Conservation (phyloP, 2,329 filamentous ascomycete species). For the Curvularia lunata region DNA sequence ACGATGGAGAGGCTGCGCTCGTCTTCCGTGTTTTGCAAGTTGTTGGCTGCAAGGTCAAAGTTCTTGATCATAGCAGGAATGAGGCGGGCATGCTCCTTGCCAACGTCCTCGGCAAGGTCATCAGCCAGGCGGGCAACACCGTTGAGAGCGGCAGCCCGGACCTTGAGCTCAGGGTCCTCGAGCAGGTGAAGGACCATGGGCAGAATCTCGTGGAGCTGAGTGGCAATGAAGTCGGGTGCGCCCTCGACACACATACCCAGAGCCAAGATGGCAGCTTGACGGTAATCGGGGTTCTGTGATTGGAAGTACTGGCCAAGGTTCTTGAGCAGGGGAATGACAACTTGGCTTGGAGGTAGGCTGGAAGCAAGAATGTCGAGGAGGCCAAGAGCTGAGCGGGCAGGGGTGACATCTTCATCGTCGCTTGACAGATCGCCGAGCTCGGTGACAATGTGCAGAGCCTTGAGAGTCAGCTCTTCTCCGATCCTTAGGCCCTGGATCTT, state of each 20-base stretch:
- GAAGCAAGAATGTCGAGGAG: constrained; percentile 88
- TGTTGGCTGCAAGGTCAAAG: constrained; percentile 77
- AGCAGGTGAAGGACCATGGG: constrained; percentile 84
- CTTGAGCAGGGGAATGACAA: constrained; percentile 89
- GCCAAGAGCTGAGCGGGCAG: constrained; percentile 81
- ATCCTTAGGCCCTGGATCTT: constrained; percentile 92
- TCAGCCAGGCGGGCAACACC: constrained; percentile 90
- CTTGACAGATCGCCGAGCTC: constrained; percentile 77
- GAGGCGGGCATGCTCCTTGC: constrained; percentile 81
- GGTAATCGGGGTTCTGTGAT: constrained; percentile 75
- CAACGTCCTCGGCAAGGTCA: constrained; percentile 89
- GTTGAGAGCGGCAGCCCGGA: constrained; percentile 85
- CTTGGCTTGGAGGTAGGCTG: constrained; percentile 89
- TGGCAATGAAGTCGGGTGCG: constrained; percentile 95
- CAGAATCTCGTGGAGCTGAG: constrained; percentile 84
- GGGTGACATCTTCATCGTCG: constrained; percentile 84
- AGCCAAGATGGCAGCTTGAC: constrained; percentile 88
- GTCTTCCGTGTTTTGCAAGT: constrained; percentile 66
- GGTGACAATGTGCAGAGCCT: constrained; percentile 85
- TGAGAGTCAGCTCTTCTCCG: constrained; percentile 84
- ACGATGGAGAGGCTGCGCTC: constrained; percentile 85
- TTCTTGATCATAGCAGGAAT: constrained; percentile 88
- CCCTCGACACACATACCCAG: constrained; percentile 95
- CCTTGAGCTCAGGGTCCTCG: constrained; percentile 80
- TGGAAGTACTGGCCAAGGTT: constrained; percentile 82